These are phyloP conservation scores for Holtermannia corniformis DNA, from an alignment of 768 basidiomycete genomes.

Conservation along the genomic window DNA sequence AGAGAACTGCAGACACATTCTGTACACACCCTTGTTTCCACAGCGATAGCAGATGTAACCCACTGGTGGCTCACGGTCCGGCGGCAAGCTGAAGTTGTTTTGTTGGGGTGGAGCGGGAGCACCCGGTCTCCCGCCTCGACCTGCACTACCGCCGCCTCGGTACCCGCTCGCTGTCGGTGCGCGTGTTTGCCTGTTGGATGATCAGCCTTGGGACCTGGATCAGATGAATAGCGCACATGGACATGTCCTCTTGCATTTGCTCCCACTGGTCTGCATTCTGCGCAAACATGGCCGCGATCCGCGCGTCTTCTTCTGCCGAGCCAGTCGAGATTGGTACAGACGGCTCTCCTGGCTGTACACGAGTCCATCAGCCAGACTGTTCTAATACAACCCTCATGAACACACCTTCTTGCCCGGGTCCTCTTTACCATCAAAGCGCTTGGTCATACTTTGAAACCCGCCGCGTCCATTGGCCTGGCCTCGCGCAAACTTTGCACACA, in stretches of 20 bases:
- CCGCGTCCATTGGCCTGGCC: conserved; percentile 21
- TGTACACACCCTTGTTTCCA: conserved; percentile 72
- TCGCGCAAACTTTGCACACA: conserved; percentile 27
- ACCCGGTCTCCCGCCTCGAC: conserved; percentile 50
- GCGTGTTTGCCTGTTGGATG: conserved; percentile 6
- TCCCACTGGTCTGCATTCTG: conserved; percentile 92
- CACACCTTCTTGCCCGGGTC: conserved; percentile 45
- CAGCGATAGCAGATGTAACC: conserved; percentile 99
- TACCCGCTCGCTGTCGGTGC: conserved; percentile 8
- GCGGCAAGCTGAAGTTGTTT: conserved; percentile 51
- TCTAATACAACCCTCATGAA: not conserved
- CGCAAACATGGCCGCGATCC: conserved; percentile 97
- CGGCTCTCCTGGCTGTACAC: not conserved
- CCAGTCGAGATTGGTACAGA: conserved; percentile 30
- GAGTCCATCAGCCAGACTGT: not conserved
- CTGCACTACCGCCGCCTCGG: conserved; percentile 47
- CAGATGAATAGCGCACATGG: conserved; percentile 71
- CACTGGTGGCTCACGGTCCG: conserved; percentile 53
- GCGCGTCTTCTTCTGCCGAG: conserved; percentile 76
- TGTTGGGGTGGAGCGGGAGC: conserved; percentile 42
- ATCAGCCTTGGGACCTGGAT: not conserved
- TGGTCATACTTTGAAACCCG: conserved; percentile 53
- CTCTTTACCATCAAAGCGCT: conserved; percentile 79
- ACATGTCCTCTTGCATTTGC: conserved; percentile 99
- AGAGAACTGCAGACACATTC: not conserved